Conservation (phyloP, 2,329 filamentous ascomycete genomes). For the Talaromyces verruculosus region DNA sequence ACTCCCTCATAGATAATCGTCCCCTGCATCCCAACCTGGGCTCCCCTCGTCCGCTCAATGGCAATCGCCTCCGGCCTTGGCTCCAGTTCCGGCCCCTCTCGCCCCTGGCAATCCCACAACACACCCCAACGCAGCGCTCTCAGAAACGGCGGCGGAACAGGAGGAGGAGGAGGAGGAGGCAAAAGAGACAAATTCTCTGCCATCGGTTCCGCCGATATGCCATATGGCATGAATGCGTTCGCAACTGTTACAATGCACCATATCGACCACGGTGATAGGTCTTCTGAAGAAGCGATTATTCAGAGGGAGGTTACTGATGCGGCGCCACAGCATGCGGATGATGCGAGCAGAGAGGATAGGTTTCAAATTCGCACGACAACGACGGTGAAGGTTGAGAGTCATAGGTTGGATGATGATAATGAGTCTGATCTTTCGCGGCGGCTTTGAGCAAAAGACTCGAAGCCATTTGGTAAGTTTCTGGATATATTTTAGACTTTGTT, state of each 20-base stretch:
- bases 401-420: not conserved
- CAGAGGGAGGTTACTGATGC: not conserved
- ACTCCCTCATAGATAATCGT: slow-evolving; percentile 35
- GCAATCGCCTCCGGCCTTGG: slow-evolving; percentile 10
- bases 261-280: not conserved
- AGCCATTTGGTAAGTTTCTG: not conserved
- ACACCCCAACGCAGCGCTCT: not conserved
- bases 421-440: not conserved
- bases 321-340: not conserved
- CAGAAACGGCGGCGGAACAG: not conserved
- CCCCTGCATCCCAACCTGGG: slow-evolving; percentile 46
- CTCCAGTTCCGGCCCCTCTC: slow-evolving; percentile 2
- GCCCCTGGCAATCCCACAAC: not conserved
- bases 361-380: slow-evolving; percentile 22
- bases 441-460: not conserved
- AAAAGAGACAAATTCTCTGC: not conserved
- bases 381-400: slow-evolving; percentile 25
- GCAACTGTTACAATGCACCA: not conserved
- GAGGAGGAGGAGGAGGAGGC: not conserved
- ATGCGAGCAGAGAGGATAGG: not conserved
- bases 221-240: not conserved
- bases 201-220: not conserved
- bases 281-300: slow-evolving; percentile 10
- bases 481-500: not conserved
- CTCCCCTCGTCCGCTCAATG: slow-evolving; percentile 39